Evolutionary conservation across 1,284 basidiomycete species (phyloP).

Genomic region (Sporisorium scitamineum): DNA sequence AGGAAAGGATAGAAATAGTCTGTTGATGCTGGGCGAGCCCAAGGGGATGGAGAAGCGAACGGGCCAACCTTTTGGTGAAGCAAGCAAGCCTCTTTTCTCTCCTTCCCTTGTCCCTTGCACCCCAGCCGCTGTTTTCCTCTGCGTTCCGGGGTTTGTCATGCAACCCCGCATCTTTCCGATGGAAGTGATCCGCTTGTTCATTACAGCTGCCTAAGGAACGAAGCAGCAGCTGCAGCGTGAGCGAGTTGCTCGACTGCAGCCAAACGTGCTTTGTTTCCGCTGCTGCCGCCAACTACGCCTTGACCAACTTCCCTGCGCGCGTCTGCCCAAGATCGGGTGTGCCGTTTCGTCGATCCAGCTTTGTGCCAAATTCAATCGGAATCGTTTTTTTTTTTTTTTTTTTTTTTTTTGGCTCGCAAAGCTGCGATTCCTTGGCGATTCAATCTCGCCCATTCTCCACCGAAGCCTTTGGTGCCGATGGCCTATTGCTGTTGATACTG

Average conservation of each 20-base stretch:
- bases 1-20: neutral
- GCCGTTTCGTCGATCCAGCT: neutral
- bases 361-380: too few relatives aligned
- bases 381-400: too few relatives aligned
- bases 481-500: neutral
- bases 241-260: too few relatives aligned
- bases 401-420: too few relatives aligned
- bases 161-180: slow-evolving; percentile 46
- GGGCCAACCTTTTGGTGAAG: slow-evolving; percentile 17
- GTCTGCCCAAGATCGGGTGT: neutral
- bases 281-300: too few relatives aligned
- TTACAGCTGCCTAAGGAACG: too few relatives aligned
- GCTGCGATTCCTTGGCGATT: neutral
- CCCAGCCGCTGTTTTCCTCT: neutral
- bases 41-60: slow-evolving; percentile 19
- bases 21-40: neutral
- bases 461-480: neutral
- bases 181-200: slow-evolving; percentile 17
- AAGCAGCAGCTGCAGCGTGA: too few relatives aligned
- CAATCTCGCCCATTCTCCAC: neutral
- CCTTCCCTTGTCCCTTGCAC: neutral
- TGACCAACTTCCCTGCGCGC: too few relatives aligned
- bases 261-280: too few relatives aligned
- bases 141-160: slow-evolving; percentile 5
- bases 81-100: neutral